phyloP scores from a whole-genome alignment of 371 early-diverging fungal species.

The Mortierella sp. region DNA sequence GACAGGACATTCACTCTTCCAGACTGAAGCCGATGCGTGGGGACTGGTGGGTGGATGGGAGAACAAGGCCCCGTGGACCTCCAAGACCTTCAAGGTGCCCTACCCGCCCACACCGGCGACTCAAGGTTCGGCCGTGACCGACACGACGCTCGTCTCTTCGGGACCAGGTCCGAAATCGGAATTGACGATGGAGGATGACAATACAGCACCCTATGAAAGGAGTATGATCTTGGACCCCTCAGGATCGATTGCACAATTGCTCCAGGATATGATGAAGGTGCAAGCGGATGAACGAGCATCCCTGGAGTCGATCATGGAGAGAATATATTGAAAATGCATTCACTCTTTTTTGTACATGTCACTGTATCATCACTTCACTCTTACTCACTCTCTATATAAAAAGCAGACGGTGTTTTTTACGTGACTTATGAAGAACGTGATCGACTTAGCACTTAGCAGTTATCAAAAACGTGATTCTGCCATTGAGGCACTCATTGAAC shows the following conservation, averaged over 20 bases:
- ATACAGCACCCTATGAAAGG: constrained; percentile 14
- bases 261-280: constrained; percentile 29
- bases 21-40: constrained; percentile 46
- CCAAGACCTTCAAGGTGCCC: constrained; percentile 26
- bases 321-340: constrained; percentile 43
- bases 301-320: constrained; percentile 43
- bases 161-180: too few species aligned
- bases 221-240: constrained; percentile 41
- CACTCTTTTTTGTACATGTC: too few species aligned
- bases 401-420: too few species aligned
- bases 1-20: constrained; percentile 33
- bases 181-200: neutral
- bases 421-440: too few species aligned
- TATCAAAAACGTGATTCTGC: too few species aligned
- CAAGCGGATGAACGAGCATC: constrained; percentile 34
- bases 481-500: too few species aligned
- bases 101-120: constrained; percentile 25
- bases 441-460: too few species aligned
- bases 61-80: constrained; percentile 11
- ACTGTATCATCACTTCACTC: too few species aligned
- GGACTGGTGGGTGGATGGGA: constrained; percentile 46
- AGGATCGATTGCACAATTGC: constrained; percentile 29
- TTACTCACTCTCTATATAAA: too few species aligned
- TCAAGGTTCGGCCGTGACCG: neutral
- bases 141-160: too few species aligned